Base-by-base conservation (phyloP, 106 monocot species). In the Phalaenopsis aphrodite region DNA sequence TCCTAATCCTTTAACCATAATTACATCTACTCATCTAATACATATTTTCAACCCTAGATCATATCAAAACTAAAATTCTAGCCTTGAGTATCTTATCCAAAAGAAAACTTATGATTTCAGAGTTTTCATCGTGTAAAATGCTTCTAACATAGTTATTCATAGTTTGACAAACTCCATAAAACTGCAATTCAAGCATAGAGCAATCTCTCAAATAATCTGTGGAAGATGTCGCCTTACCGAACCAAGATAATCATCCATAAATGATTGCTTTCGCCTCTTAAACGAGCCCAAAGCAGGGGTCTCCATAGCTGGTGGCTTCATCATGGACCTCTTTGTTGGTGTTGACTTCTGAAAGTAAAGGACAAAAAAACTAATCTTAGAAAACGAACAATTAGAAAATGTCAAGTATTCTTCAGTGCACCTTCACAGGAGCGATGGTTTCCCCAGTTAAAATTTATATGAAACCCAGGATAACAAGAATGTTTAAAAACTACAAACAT, bases 171-270 rank as follows among this genome's bases (percentile, higher is more conserved):
- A 75, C 21, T 45, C 23, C 2, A 23, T 43, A 21, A 75, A 19
- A 21, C 61, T 21, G 1, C n/a, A 43, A 8, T 11, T 75, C 75
- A 6, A n/a, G 61, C 5, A 21, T 6, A 61, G 21, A 61, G 61
- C 61, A 61, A 21, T 61, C 61, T 61, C 1, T 21, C 61, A 61
- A 61, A 61, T 61, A 36, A 69, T 15, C 14, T 3, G 38, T 38
- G n/a, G 18, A 67, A 75, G 18, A 76, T 39, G 47, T 18, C 2
- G 41, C 3, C 82, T 78, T 89, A 92, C 89, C 58, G 89, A 85
- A 86, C 79, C 76, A 12, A 83, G 61, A 82, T 88, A 90, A 65
- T 90, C 89, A 66, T 93, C 89, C 82, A 86, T 86, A 15, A 73
- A 39, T 3, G 87, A 72, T 69, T 93, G 92, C 65, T 86, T 93